Conservation (phyloP, 352 stramenopile species). For the Phytopythium sindhum region DNA sequence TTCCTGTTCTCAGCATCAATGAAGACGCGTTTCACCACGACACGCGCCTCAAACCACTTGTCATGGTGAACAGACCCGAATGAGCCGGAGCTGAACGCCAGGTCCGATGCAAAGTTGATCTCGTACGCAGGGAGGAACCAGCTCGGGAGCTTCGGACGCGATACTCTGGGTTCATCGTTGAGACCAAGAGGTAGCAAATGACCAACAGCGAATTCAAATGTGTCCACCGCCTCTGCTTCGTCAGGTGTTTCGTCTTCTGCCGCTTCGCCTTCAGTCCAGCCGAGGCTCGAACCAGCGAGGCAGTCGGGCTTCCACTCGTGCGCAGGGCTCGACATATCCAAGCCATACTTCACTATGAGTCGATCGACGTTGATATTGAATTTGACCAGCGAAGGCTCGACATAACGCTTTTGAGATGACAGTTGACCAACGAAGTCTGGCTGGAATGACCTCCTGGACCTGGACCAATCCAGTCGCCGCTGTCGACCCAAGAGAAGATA, state of each 20-base stretch:
- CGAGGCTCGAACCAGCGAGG: too few relatives aligned
- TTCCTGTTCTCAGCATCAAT: too few relatives aligned
- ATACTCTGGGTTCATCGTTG: not conserved
- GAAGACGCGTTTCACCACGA: slow-evolving; percentile 25
- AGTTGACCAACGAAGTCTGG: too few relatives aligned
- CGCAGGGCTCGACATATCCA: not conserved
- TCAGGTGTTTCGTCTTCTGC: not conserved
- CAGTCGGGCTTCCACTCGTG: not conserved
- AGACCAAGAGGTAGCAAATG: not conserved
- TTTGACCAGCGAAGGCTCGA: not conserved
- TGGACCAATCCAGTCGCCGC: too few relatives aligned
- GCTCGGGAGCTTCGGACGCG: slow-evolving; percentile 10
- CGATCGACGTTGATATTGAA: not conserved
- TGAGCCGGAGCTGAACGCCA: slow-evolving; percentile 12
- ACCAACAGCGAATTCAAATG: not conserved
- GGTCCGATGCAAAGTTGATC: slow-evolving; percentile 11
- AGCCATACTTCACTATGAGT: not conserved
- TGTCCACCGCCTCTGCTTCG: not conserved
- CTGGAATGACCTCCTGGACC: too few relatives aligned
- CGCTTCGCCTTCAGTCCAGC: too few relatives aligned
- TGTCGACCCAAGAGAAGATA: not conserved
- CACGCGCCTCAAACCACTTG: slow-evolving; percentile 25
- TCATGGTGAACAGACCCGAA: slow-evolving; percentile 24
- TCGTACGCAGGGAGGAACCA: slow-evolving; percentile 32
- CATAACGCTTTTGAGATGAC: too few relatives aligned